These are phyloP conservation scores for Gaeumannomyces sp. DNA, from an alignment of 2,329 filamentous ascomycete species.

Conservation along the genomic window DNA sequence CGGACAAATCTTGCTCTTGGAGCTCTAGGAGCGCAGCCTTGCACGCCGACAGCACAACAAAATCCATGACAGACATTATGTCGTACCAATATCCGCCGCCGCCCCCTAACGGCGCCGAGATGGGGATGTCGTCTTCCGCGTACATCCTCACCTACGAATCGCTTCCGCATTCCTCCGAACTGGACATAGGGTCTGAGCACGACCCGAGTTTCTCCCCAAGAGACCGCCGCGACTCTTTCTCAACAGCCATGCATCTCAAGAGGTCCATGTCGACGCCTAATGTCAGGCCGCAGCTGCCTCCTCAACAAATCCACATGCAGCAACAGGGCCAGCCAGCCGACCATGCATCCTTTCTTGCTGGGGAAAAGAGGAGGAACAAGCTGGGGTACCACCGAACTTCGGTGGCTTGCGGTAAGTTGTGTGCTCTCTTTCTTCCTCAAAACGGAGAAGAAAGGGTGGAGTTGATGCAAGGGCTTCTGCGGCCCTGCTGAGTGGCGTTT, in stretches of 20 bases:
- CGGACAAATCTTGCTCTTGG: neutral
- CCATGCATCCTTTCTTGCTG: conserved; percentile 28
- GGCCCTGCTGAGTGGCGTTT: neutral
- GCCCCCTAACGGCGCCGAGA: conserved; percentile 34
- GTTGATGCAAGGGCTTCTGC: neutral
- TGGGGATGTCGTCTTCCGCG: conserved; percentile 33
- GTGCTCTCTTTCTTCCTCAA: neutral
- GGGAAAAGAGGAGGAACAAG: conserved; percentile 70
- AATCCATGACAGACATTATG: conserved; percentile 38
- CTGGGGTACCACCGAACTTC: conserved; percentile 93
- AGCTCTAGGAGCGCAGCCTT: conserved; percentile 10
- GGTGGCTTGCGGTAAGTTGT: conserved; percentile 82
- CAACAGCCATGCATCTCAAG: conserved; percentile 36
- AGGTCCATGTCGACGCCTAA: conserved; percentile 45
- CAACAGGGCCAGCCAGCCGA: conserved; percentile 19
- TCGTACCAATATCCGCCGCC: conserved; percentile 42
- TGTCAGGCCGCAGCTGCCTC: conserved; percentile 30
- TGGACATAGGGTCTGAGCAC: conserved; percentile 24
- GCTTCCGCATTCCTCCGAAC: conserved; percentile 26
- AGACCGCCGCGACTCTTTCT: conserved; percentile 31
- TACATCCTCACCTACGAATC: conserved; percentile 29
- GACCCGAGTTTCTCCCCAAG: conserved; percentile 27
- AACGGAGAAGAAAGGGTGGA: neutral
- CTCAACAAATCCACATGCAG: conserved; percentile 3
- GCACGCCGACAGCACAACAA: conserved; percentile 22